Conservation (phyloP, 805 yeast genomes). For the Nakazawaea molendinolei region DNA sequence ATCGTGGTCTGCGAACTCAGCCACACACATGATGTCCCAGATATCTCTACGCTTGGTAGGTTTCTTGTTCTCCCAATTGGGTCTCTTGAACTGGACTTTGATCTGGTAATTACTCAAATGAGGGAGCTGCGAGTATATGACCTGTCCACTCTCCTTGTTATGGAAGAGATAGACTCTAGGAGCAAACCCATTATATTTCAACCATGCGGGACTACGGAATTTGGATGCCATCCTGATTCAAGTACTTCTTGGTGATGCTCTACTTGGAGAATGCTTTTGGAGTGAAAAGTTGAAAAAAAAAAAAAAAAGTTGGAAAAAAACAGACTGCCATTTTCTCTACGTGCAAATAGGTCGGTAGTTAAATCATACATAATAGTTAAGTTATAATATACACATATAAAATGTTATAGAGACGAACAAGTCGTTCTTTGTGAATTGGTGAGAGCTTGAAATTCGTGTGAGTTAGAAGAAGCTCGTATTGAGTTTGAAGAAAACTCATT, state of each 20-base stretch:
- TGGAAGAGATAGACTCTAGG: conserved; percentile 83
- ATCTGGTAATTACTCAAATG: conserved; percentile 49
- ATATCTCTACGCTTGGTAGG: conserved; percentile 79
- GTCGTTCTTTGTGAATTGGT: no score
- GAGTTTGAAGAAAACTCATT: no score
- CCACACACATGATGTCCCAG: conserved; percentile 89
- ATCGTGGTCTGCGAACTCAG: conserved; percentile 53
- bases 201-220: conserved; percentile 54
- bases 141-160: conserved; percentile 86
- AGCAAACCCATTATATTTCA: conserved; percentile 54
- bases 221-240: conserved; percentile 26
- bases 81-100: conserved; percentile 65
- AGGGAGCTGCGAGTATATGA: conserved; percentile 81
- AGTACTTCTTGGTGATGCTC: no score
- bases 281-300: neutral
- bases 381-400: no score
- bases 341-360: no score
- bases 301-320: conserved; percentile 1
- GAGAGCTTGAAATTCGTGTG: no score
- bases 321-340: no score
- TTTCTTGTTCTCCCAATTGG: conserved; percentile 83
- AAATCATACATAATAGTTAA: no score
- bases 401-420: no score
- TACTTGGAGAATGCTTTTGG: no score
- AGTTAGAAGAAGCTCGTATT: no score